Evolutionary conservation across 805 yeast genomes (phyloP).

Genomic region (Scheffersomyces coipomensis): DNA sequence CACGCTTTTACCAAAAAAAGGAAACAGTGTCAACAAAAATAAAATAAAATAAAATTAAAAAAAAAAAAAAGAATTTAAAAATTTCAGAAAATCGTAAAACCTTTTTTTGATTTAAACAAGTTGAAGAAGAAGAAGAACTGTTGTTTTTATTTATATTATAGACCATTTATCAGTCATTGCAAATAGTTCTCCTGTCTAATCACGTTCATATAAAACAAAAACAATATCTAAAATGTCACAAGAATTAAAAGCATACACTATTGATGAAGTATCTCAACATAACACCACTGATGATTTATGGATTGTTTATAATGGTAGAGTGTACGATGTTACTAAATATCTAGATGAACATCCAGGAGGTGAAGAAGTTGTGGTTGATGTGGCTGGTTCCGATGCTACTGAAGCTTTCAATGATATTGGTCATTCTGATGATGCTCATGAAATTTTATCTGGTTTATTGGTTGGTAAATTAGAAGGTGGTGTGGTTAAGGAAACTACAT

Average conservation of each 20-base stretch:
- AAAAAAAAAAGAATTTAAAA: too few relatives aligned
- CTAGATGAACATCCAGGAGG: conserved; percentile 51
- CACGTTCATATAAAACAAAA: background rate
- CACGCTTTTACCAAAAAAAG: too few relatives aligned
- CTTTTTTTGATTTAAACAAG: too few relatives aligned
- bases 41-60: too few relatives aligned
- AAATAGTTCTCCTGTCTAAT: too few relatives aligned
- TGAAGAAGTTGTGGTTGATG: conserved; percentile 44
- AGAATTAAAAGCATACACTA: conserved; percentile 47
- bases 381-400: conserved; percentile 44
- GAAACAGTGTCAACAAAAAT: too few relatives aligned
- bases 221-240: conserved; percentile 1
- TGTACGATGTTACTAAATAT: conserved; percentile 40
- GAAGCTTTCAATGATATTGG: conserved; percentile 75
- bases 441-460: conserved; percentile 61
- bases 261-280: conserved; percentile 48
- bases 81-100: too few relatives aligned
- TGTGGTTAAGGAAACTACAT: conserved; percentile 31
- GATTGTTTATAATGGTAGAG: conserved; percentile 44
- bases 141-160: too few relatives aligned
- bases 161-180: too few relatives aligned
- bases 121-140: too few relatives aligned
- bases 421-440: conserved; percentile 94
- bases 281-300: conserved; percentile 40
- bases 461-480: conserved; percentile 80